Evolutionary conservation across 2,329 filamentous ascomycete species (phyloP).

Genomic region (Botrytis paeoniae): DNA sequence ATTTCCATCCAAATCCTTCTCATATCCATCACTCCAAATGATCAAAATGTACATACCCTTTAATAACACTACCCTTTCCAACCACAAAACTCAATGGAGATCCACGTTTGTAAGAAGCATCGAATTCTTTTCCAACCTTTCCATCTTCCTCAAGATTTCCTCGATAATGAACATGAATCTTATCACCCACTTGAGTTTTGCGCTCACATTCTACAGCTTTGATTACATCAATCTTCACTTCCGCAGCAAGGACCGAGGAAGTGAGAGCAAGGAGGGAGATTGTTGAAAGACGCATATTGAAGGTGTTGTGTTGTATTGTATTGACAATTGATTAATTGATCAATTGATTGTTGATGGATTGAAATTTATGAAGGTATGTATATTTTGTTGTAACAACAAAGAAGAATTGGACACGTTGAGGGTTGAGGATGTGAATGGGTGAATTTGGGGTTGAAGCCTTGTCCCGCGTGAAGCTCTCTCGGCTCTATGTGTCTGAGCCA

Average conservation of each 20-base stretch:
- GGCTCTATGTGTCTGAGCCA: neutral
- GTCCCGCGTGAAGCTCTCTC: neutral
- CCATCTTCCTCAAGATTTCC: conserved; percentile 64
- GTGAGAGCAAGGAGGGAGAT: conserved; percentile 35
- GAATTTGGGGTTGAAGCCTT: neutral
- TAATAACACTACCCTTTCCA: conserved; percentile 80
- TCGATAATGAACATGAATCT: conserved; percentile 81
- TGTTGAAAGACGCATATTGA: conserved; percentile 36
- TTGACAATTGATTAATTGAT: conserved; percentile 20
- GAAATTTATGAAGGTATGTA: neutral
- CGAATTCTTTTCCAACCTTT: conserved; percentile 71
- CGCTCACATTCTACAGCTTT: conserved; percentile 73
- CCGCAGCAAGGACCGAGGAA: conserved; percentile 32
- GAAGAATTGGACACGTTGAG: conserved; percentile 13
- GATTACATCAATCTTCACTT: conserved; percentile 75
- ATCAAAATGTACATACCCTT: conserved; percentile 58
- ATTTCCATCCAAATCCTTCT: neutral
- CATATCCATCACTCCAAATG: no score
- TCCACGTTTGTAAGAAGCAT: conserved; percentile 77
- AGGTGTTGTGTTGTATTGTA: neutral
- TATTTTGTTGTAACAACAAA: neutral
- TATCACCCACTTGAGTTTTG: conserved; percentile 74
- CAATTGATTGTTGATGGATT: neutral
- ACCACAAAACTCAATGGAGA: conserved; percentile 75
- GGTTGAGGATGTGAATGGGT: neutral